Conservation (phyloP, 768 basidiomycete genomes). For the Phylloporus arenicola region DNA sequence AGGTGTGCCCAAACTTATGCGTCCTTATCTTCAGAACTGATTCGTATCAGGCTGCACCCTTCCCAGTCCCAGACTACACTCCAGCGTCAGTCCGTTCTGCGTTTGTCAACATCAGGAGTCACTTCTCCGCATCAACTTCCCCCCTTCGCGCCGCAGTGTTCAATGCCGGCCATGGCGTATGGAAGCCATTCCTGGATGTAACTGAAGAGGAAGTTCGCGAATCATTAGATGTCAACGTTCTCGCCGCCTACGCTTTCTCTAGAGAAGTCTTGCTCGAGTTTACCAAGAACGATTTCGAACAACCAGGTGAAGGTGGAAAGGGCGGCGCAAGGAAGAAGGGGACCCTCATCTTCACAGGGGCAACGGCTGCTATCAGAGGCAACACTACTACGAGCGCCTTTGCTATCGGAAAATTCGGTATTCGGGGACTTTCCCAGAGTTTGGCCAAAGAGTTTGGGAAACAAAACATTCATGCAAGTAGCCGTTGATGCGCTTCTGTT, state of each 20-base stretch:
- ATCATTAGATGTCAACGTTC: slow-evolving; percentile 47
- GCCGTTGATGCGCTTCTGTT: background rate
- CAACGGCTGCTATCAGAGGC: slow-evolving; percentile 62
- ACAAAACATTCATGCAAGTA: slow-evolving; percentile 63
- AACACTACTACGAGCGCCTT: slow-evolving; percentile 58
- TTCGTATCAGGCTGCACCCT: slow-evolving; percentile 46
- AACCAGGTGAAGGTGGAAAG: slow-evolving; percentile 36
- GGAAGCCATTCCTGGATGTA: slow-evolving; percentile 64
- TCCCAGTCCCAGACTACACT: slow-evolving; percentile 49
- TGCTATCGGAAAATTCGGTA: slow-evolving; percentile 58
- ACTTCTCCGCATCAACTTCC: slow-evolving; percentile 43
- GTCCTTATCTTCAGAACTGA: background rate
- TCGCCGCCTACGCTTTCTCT: slow-evolving; percentile 60
- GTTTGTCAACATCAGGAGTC: slow-evolving; percentile 42
- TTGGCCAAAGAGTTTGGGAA: slow-evolving; percentile 71
- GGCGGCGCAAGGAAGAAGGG: slow-evolving; percentile 52
- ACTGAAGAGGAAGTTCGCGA: slow-evolving; percentile 52
- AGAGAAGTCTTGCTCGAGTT: slow-evolving; percentile 55
- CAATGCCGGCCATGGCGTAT: slow-evolving; percentile 53
- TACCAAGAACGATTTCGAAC: slow-evolving; percentile 45
- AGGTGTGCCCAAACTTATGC: slow-evolving; percentile 33
- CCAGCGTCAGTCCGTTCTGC: slow-evolving; percentile 46
- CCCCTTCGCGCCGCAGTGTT: slow-evolving; percentile 58
- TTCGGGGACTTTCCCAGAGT: slow-evolving; percentile 63
- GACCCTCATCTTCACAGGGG: slow-evolving; percentile 66